Evolutionary conservation across 192 early-diverging fungal genomes (phyloP), one percentile per base, ranked within the genome.

Genomic region (Jimgerdemannia lactiflua): DNA sequence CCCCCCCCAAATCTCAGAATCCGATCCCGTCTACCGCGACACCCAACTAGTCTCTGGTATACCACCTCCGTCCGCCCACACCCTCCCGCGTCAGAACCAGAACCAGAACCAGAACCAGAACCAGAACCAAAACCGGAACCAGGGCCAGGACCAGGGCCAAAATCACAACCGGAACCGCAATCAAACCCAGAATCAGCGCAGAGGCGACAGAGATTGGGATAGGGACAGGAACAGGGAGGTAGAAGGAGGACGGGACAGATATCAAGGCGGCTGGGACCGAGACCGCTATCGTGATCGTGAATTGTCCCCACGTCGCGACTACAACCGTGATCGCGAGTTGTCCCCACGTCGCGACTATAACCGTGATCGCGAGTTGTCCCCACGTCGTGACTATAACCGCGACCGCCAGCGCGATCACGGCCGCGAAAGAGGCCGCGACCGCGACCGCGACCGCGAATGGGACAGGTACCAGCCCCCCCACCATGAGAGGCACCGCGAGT

Each of bases 21-120:
- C 70, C 20, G 84, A 84, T 65, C 85, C 83, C 10, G 86, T 77
- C 4, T 89, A 80, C 69, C 78, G 77, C 11, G 68, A 71, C 18
- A 83, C 87, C 20, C 82, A 73, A 17, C 67, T 88, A 9, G 29
- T 79, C 70, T 84, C 87, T 8, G 75, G 71, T 6, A 82, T 84
- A n/a, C 80, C 78, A 4, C 80, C 80, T 14, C 87, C 87, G 39
- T 83, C 87, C 7, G 39, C 80, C 10, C 49, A 72, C 19, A 84
- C 83, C 19, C 77, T 78, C 43, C 80, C 82, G 39, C 80, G 71
- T 14, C 14, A 6, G 11, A 71, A 74, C 39, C 80, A 76, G 10
- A 75, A 79, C 49, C 70, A 74, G 6, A 67, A 70, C 4, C 71
- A 66, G 59, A 68, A 75, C 7, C 63, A 67, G 14, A 67, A 65